Evolutionary conservation across 1,284 basidiomycete genomes (phyloP), one percentile per base, ranked within the genome.

Genomic region (Trichosporon sp.): DNA sequence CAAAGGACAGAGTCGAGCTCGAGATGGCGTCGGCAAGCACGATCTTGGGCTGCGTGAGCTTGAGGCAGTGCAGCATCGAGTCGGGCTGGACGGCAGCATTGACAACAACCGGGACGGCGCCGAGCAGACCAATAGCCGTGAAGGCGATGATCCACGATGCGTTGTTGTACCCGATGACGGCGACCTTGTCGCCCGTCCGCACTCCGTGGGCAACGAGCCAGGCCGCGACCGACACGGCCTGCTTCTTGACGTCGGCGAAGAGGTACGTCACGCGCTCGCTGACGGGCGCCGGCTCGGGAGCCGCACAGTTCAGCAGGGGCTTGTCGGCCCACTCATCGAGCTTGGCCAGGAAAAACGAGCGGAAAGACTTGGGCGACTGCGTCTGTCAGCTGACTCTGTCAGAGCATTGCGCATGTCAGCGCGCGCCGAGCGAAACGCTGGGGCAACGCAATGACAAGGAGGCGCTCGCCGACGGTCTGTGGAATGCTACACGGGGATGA

Each of bases 41-140:
- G 11, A 81, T 40, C n/a, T 71, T 65, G 1, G 81, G 80, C 5
- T 70, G 32, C 1, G 77, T 75, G 40, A 76, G 71, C 12, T 70
- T 70, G 16, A 83, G 73, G 59, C 70, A 70, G 69, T 70, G 78
- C 1, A 78, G 38, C 68, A 74, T 68, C 21, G 31, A 63, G 70
- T 69, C 71, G 67, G 66, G 76, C 74, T 65, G 43, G 2, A 71
- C 56, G 74, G 79, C 79, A 1, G 77, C 77, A 67, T 83, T 83
- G 14, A 81, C 72, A 65, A 76, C 77, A 31, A 80, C 78, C 1
- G 78, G 70, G 1, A 83, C 76, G 1, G 77, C 81, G n/a, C 80
- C 81, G 48, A 81, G 74, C 54, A 83, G 76, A 37, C 80, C 79
- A 2, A 71, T 74, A 4, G 81, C 81, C 8, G 77, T 69, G 64